Evolutionary conservation across 805 yeast species (phyloP).

Genomic region (Schwanniomyces sp.): DNA sequence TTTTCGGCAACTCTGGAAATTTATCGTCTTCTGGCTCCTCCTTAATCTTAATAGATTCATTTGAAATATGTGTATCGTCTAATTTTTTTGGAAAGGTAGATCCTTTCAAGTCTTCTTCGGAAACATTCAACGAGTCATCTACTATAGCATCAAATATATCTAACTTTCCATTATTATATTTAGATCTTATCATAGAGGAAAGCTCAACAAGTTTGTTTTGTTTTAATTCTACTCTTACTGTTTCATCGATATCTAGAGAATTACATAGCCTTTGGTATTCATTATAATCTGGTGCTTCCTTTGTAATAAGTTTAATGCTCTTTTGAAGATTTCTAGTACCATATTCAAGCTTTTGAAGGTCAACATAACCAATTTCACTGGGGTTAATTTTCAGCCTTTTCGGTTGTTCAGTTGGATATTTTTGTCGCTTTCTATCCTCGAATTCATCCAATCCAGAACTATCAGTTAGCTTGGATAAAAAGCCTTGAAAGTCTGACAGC

Average conservation of each 20-base stretch:
- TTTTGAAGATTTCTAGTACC: slow-evolving; percentile 47
- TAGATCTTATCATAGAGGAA: slow-evolving; percentile 59
- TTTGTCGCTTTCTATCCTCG: not conserved
- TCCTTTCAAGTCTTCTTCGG: slow-evolving; percentile 10
- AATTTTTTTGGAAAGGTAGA: not conserved
- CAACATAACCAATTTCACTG: slow-evolving; percentile 27
- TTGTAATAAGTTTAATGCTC: slow-evolving; percentile 48
- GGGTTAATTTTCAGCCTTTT: not conserved
- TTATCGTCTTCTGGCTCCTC: not conserved
- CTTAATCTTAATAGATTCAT: too few species aligned
- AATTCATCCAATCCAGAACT: not conserved
- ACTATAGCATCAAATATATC: slow-evolving; percentile 56
- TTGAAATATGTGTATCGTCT: not conserved
- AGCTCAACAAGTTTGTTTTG: slow-evolving; percentile 56
- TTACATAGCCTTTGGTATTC: slow-evolving; percentile 36
- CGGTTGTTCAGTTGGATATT: not conserved
- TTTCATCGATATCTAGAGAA: slow-evolving; percentile 34
- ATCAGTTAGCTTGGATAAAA: not conserved
- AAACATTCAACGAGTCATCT: slow-evolving; percentile 32
- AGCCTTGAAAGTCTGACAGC: not conserved
- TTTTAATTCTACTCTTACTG: slow-evolving; percentile 49
- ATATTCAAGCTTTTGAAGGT: slow-evolving; percentile 40
- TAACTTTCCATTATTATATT: slow-evolving; percentile 49
- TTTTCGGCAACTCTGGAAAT: slow-evolving; percentile 68
- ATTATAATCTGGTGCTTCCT: slow-evolving; percentile 55